Base-by-base conservation (phyloP, 345 rosid species). In the Erodium maritimum region DNA sequence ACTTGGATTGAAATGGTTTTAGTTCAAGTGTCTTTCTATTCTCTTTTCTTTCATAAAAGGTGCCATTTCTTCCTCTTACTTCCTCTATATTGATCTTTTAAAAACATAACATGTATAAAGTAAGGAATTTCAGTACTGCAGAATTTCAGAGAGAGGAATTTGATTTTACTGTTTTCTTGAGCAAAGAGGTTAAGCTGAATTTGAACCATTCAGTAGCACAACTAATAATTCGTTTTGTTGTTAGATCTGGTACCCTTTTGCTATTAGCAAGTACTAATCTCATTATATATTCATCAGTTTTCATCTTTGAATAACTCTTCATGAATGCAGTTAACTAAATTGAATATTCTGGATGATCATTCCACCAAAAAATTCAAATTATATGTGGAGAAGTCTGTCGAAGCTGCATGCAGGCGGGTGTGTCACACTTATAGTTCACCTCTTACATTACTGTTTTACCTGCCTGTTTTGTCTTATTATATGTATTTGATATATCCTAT, bases 381-480 rank as follows among this genome's bases (percentile, higher is more conserved):
- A 51, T 86, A 77, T 56, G 91, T 86, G 68, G 78, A 75, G 76
- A 83, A 64, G 56, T 83, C 96, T 24, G 58, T 75, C 53, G 74
- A 86, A 79, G 89, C 91, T 70, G 91, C 83, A 68, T 81, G 67
- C 63, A 73, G 69, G 59, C 80, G 81, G 87, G 99, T 85, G 64
- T 80, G 91, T 61, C 37, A 51, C 58, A 67, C 57, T 51, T 56
- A 21, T 63, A 20, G 19, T 57, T 62, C 10, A 21, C 23, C 61
- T 60, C n/a, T 65, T 21, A 22, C n/a, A 13, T 55, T 57, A 17
- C 25, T 9, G 17, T 52, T 45, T 34, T 34, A 21, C 61, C 19
- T 57, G 18, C 48, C 29, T 62, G 37, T 19, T 23, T 17, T 16
- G 6, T 33, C 17, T 60, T 55, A 14, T 42, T 52, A 23, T 48